These are phyloP conservation scores for Diaporthe sp. DNA, from an alignment of 2,329 filamentous ascomycete species.

Conservation along the genomic window DNA sequence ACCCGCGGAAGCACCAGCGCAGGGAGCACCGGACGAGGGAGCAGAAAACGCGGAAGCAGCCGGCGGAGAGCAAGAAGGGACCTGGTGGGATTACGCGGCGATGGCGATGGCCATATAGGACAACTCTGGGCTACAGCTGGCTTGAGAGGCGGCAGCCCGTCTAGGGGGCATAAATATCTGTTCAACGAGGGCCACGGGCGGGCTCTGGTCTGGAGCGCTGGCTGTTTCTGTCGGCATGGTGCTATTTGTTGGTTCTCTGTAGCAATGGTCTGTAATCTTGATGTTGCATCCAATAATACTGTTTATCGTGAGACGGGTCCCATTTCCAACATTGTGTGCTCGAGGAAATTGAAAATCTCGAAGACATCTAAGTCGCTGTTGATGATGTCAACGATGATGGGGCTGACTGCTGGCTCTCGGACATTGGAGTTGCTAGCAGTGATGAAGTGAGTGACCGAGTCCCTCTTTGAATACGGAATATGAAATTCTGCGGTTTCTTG, in stretches of 20 bases:
- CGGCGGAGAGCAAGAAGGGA: background rate
- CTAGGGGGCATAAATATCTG: background rate
- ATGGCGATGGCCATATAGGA: background rate
- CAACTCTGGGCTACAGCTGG: background rate
- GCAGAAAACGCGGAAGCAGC: background rate
- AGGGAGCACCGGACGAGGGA: background rate
- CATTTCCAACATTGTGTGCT: background rate
- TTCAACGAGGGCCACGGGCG: background rate
- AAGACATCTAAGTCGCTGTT: background rate
- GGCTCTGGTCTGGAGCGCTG: background rate
- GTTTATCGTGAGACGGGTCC: background rate
- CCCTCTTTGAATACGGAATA: too few relatives aligned
- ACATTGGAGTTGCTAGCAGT: too few relatives aligned
- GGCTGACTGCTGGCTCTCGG: background rate
- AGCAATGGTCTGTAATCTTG: background rate
- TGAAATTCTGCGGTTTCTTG: background rate
- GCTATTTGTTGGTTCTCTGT: background rate
- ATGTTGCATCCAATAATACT: background rate
- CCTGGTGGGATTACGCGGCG: background rate
- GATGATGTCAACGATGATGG: background rate
- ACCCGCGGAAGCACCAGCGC: background rate
- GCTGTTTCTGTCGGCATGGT: background rate
- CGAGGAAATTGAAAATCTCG: background rate
- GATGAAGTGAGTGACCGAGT: background rate
- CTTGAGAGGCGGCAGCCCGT: background rate